Base-by-base conservation (phyloP, 441 rosid genomes). In the Euphorbia neoarborescens region DNA sequence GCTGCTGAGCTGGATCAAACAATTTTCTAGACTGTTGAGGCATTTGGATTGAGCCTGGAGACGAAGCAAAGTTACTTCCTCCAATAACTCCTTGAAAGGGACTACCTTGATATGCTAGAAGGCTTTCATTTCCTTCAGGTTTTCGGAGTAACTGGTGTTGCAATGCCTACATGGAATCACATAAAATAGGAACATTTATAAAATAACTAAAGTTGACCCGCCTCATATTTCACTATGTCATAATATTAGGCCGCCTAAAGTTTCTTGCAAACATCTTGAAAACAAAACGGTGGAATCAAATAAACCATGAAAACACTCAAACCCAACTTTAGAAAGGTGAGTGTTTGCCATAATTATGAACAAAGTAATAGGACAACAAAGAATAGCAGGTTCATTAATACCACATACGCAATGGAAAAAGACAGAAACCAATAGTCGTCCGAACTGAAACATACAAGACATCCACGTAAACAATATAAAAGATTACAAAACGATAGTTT, bases 21-120 rank as follows among this genome's bases (percentile, higher is more conserved):
- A 92, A 83, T 62, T 89, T 89, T 70, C 98, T 87, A 30, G 94
- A 80, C 77, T 88, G 97, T 72, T 94, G 97, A 81, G 90, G 85
- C 64, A 84, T 70, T 76, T 89, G 98, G 87, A 87, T 87, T 77
- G 97, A 84, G 51, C 89, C 90, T 42, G 87, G 82, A 20, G 97
- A 83, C 15, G 90, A 75, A 71, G 83, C 85, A 71, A 81, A 86
- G 81, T 76, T 85, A 81, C 84, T 82, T 71, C 86, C 94, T 80
- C 88, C 98, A 76, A 87, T 81, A 77, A 83, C 79, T 67, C 97
- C 97, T 80, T 84, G 94, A 76, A 81, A 81, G 73, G 84, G 88
- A 75, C 87, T 84, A 77, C 84, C 87, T 77, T 92, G 97, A 87
- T 89, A 91, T 68, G 90, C 88, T 80, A 90, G 79, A 84, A 92